These are phyloP conservation scores for Rhododendron ovatum DNA, from an alignment of 148 eudicot species.

Conservation along the genomic window DNA sequence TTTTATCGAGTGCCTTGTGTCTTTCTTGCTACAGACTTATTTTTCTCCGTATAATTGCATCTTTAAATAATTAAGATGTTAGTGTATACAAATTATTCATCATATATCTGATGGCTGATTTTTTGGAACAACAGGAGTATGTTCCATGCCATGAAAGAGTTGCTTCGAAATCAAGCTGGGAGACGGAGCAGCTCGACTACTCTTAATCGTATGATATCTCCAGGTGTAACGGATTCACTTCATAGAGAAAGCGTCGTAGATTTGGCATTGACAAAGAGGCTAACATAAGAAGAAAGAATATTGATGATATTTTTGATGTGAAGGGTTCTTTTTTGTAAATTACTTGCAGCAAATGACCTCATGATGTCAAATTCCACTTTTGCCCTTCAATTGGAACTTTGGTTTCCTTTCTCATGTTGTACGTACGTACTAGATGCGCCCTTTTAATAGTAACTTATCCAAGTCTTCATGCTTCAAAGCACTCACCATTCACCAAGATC, in stretches of 20 bases:
- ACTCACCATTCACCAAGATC: neutral
- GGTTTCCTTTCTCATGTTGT: constrained; percentile 9
- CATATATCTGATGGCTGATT: neutral
- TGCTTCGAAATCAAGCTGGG: constrained; percentile 86
- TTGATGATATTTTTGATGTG: constrained; percentile 24
- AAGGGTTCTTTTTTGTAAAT: constrained; percentile 57
- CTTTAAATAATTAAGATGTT: neutral
- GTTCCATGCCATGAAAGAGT: constrained; percentile 81
- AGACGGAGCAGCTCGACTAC: constrained; percentile 72
- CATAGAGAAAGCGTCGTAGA: constrained; percentile 1
- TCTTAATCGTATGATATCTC: constrained; percentile 47
- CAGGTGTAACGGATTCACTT: constrained; percentile 32
- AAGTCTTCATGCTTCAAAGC: neutral
- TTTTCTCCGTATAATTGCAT: neutral
- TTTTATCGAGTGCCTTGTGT: neutral
- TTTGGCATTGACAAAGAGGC: constrained; percentile 24
- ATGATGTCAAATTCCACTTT: constrained; percentile 23
- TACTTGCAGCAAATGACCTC: constrained; percentile 22
- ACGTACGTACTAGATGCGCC: constrained; percentile 16
- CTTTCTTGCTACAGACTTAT: neutral
- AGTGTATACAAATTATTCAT: neutral
- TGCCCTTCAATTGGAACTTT: constrained; percentile 18
- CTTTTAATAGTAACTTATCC: constrained; percentile 1
- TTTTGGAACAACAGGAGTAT: constrained; percentile 48
- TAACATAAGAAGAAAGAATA: constrained; percentile 23